Percentiles rank a stretch among this genome's conserved stretches.
phyloP scores from a whole-genome alignment of 345 rosid species.

The Xanthoceras sorbifolium region DNA sequence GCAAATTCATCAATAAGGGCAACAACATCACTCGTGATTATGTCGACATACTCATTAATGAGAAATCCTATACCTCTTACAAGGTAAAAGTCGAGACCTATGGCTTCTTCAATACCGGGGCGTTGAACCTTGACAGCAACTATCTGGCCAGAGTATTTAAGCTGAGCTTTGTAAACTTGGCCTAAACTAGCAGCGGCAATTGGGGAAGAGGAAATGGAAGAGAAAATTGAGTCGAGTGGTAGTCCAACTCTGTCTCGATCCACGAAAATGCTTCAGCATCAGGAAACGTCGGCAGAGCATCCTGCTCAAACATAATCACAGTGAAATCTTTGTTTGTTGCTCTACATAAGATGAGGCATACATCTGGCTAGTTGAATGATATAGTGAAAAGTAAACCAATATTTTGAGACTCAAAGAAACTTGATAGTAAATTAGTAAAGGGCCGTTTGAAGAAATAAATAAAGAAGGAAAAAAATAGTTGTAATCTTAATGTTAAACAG shows the following conservation, averaged over 20 bases:
- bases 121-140: constrained; percentile 98
- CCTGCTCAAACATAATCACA: constrained; percentile 48
- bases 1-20: constrained; percentile 93
- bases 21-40: constrained; percentile 79
- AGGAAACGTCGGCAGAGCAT: constrained; percentile 95
- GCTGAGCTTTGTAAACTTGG: constrained; percentile 94
- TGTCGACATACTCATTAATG: constrained; percentile 73
- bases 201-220: constrained; percentile 76
- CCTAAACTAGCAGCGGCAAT: constrained; percentile 97
- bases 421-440: too few relatives aligned
- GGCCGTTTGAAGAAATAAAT: too few relatives aligned
- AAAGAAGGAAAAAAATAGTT: not conserved
- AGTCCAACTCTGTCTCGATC: constrained; percentile 77
- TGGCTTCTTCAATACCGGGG: constrained; percentile 85
- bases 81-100: constrained; percentile 90
- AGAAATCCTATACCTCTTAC: constrained; percentile 75
- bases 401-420: too few relatives aligned
- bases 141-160: constrained; percentile 67
- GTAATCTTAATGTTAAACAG: not conserved
- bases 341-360: not conserved
- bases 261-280: constrained; percentile 88
- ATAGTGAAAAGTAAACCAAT: too few relatives aligned
- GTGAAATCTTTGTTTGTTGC: not conserved
- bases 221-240: constrained; percentile 70
- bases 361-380: too few relatives aligned